Base-by-base conservation (phyloP, 2,329 filamentous ascomycete genomes). In the Colletotrichum sp. region DNA sequence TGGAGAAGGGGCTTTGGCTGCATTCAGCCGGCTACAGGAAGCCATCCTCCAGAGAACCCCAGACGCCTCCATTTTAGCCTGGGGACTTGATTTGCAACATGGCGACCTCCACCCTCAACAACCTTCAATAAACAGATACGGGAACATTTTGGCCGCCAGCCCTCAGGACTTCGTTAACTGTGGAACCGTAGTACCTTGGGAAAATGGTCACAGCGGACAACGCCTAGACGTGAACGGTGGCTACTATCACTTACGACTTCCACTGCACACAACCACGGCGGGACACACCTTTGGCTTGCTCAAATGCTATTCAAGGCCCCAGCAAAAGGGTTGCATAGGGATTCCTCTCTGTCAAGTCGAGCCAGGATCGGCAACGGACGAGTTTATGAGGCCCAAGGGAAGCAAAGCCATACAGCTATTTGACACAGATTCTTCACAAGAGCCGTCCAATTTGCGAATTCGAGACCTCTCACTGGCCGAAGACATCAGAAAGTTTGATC, bases 71-170 rank as follows among this genome's bases (percentile, higher is more conserved):
- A 49, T 49, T 13, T 4, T 49, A 8, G 44, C 44, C 44, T 49
- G 44, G 44, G 44, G 44, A 8, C 44, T 49, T 12, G 3, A 49
- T 1, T 13, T 49, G n/a, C 10, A 49, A 21, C 9, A 49, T 21
- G 44, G 13, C 0, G 10, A 21, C 3, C 9, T 13, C n/a, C 3
- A 4, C 4, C 3, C 9, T n/a, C 18, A 49, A 7, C 18, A 12
- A 0, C n/a, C 18, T 1, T 21, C n/a, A 4, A 49, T 0, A 3
- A 49, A 10, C 2, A 6, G 44, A 49, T 49, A 49, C 3, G 44
- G 44, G 3, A 6, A 49, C n/a, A 0, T 49, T 13, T 5, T 21
- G 44, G 44, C 44, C 10, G 10, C n/a, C 9, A 49, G 44, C 4
- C 44, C 44, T 49, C 10, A 1, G 18, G 10, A 49, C 0, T 49